Percentiles rank a stretch among this genome's conserved stretches.
Conservation (phyloP, 345 rosid genomes). For the Lumnitzera littorea region DNA sequence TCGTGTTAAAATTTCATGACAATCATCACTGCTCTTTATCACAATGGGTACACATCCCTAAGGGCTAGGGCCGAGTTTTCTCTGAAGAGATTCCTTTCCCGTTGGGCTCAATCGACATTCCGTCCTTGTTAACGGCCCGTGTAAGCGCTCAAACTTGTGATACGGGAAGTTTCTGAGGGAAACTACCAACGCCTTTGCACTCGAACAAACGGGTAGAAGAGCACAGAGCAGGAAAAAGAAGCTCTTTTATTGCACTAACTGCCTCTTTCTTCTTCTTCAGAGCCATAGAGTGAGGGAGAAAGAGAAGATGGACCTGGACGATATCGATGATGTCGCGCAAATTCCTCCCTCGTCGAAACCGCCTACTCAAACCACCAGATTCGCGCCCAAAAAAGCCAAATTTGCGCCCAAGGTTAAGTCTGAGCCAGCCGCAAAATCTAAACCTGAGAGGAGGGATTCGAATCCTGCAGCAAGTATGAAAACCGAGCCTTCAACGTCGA, state of each 20-base stretch:
- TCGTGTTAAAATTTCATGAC: no score
- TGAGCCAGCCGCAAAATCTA: slow-evolving; percentile 12
- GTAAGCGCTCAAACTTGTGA: no score
- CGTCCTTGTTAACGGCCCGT: no score
- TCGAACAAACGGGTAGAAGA: no score
- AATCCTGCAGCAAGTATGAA: slow-evolving; percentile 20
- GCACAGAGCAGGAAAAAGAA: not conserved
- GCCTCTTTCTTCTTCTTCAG: not conserved
- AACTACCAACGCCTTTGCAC: no score
- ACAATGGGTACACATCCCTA: no score
- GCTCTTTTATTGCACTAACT: not conserved
- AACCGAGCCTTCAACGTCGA: slow-evolving; percentile 21
- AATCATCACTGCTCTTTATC: no score
- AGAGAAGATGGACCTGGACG: slow-evolving; percentile 56
- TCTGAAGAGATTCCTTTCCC: no score
- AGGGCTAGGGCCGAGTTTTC: no score
- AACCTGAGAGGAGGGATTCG: slow-evolving; percentile 20
- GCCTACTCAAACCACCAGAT: slow-evolving; percentile 41
- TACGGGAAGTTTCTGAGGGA: no score
- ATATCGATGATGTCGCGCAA: slow-evolving; percentile 27
- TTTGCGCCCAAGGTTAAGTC: slow-evolving; percentile 29
- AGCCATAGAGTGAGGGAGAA: not conserved
- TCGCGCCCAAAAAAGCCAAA: slow-evolving; percentile 41
- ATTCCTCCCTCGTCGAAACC: slow-evolving; percentile 20
- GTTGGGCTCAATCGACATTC: no score